A percentile compares a stretch with the other conserved stretches of the same genome.
These are phyloP conservation scores for Sungouiella blattae DNA, from an alignment of 805 yeast genomes.

Conservation along the genomic window DNA sequence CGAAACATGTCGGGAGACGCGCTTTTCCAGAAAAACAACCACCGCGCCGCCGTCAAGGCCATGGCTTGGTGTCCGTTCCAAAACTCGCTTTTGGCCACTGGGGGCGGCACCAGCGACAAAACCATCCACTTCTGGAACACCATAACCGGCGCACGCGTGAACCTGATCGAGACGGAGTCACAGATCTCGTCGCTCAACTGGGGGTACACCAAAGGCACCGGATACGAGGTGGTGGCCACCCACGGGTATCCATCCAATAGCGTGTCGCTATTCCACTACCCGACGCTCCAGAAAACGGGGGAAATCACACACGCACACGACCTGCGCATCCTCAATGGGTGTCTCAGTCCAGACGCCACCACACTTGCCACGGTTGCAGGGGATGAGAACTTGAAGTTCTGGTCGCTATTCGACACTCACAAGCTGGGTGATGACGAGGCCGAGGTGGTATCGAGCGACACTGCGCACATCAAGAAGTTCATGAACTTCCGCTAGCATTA, in stretches of 20 bases:
- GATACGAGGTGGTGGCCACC: slow-evolving; percentile 83
- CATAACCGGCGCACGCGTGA: slow-evolving; percentile 80
- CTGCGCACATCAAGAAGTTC: slow-evolving; percentile 21
- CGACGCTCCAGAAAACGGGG: slow-evolving; percentile 81
- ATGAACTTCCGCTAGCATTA: slow-evolving; percentile 21
- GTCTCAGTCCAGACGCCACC: slow-evolving; percentile 84
- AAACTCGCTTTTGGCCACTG: slow-evolving; percentile 80
- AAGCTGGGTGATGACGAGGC: slow-evolving; percentile 21
- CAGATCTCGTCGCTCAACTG: slow-evolving; percentile 93
- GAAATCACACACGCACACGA: slow-evolving; percentile 87
- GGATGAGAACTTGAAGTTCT: slow-evolving; percentile 93
- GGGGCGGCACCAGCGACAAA: slow-evolving; percentile 92
- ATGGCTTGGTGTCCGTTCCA: slow-evolving; percentile 93
- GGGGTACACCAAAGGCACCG: slow-evolving; percentile 76
- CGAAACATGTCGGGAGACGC: slow-evolving; percentile 40
- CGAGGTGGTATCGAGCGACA: slow-evolving; percentile 16
- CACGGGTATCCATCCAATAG: slow-evolving; percentile 91
- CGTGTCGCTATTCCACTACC: slow-evolving; percentile 80
- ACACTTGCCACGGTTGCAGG: slow-evolving; percentile 94
- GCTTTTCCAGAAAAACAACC: slow-evolving; percentile 69
- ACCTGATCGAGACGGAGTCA: slow-evolving; percentile 85
- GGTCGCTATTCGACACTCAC: slow-evolving; percentile 74
- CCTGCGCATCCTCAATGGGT: slow-evolving; percentile 76
- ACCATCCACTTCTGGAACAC: slow-evolving; percentile 92
- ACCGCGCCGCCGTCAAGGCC: slow-evolving; percentile 94